These are phyloP conservation scores for Trichophyton benhamiae DNA, from an alignment of 2,329 filamentous ascomycete genomes.

Conservation along the genomic window DNA sequence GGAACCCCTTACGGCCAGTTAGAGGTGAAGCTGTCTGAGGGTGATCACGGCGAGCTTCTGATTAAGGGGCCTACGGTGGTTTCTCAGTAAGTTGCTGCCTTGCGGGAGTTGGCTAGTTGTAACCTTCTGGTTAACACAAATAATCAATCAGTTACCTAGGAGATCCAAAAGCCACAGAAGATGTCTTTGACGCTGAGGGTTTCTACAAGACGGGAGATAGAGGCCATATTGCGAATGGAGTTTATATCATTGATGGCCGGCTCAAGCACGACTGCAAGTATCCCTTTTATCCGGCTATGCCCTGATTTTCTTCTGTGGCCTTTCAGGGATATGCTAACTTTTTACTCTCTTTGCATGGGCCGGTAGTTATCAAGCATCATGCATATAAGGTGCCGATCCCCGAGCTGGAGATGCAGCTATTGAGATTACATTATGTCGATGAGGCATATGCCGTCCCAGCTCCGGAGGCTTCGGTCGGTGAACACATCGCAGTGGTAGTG, in stretches of 20 bases:
- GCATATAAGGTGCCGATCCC: slow-evolving; percentile 10
- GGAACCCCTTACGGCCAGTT: slow-evolving; percentile 5
- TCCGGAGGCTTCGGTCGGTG: slow-evolving; percentile 5
- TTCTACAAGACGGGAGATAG: slow-evolving; percentile 16
- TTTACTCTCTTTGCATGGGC: not conserved
- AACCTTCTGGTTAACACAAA: too few relatives aligned
- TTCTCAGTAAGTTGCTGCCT: slow-evolving; percentile 3
- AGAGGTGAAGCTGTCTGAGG: slow-evolving; percentile 8
- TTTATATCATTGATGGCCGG: slow-evolving; percentile 16
- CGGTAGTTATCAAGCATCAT: slow-evolving; percentile 10
- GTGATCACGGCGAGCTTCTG: slow-evolving; percentile 11
- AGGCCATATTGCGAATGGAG: slow-evolving; percentile 8
- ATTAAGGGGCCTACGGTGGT: slow-evolving; percentile 9
- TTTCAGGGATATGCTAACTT: not conserved
- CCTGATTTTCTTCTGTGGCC: not conserved
- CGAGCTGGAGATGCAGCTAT: slow-evolving; percentile 11
- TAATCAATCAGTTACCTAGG: slow-evolving; percentile 6
- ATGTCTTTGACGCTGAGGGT: slow-evolving; percentile 13
- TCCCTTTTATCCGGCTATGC: not conserved
- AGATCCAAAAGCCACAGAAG: slow-evolving; percentile 6
- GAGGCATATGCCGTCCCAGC: slow-evolving; percentile 12
- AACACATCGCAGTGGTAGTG: slow-evolving; percentile 6
- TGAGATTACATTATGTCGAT: slow-evolving; percentile 13
- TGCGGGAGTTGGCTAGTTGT: too few relatives aligned
- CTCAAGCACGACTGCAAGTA: slow-evolving; percentile 14